These are phyloP conservation scores for Tanozyma kutaoensis DNA, from an alignment of 805 yeast species.

Conservation along the genomic window DNA sequence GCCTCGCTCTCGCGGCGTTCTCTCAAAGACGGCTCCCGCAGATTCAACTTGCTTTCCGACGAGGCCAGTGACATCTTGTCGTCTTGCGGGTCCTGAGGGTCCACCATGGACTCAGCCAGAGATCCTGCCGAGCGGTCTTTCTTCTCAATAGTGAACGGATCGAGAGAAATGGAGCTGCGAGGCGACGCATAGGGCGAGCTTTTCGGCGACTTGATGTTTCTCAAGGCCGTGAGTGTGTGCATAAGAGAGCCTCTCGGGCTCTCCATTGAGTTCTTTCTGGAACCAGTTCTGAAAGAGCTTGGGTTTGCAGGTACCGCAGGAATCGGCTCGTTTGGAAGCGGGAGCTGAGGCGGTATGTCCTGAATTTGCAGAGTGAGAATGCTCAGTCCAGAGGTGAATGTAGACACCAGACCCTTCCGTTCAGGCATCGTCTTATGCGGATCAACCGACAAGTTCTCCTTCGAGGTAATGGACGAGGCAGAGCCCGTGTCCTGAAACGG, in stretches of 20 bases:
- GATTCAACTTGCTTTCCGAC: too few relatives aligned
- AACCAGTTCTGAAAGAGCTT: conserved; percentile 17
- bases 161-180: conserved; percentile 29
- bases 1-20: too few relatives aligned
- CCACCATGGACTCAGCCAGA: not conserved
- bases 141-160: not conserved
- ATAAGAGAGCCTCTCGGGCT: conserved; percentile 25
- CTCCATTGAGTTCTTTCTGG: conserved; percentile 24
- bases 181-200: conserved; percentile 32
- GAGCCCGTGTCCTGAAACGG: conserved; percentile 46
- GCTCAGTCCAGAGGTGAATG: conserved; percentile 3
- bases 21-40: too few relatives aligned
- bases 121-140: not conserved
- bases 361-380: conserved; percentile 5
- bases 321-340: conserved; percentile 42
- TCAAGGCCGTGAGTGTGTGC: conserved; percentile 24
- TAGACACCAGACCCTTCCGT: conserved; percentile 3
- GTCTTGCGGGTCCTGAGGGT: too few relatives aligned
- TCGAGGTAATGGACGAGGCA: conserved; percentile 1
- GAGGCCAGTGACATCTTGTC: too few relatives aligned
- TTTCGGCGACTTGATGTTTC: conserved; percentile 25
- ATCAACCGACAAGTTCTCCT: conserved; percentile 8
- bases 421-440: conserved; percentile 9
- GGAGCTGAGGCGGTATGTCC: conserved; percentile 42
- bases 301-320: conserved; percentile 28